phyloP scores from a whole-genome alignment of 352 stramenopile species.

The Pseudoperonospora humuli region DNA sequence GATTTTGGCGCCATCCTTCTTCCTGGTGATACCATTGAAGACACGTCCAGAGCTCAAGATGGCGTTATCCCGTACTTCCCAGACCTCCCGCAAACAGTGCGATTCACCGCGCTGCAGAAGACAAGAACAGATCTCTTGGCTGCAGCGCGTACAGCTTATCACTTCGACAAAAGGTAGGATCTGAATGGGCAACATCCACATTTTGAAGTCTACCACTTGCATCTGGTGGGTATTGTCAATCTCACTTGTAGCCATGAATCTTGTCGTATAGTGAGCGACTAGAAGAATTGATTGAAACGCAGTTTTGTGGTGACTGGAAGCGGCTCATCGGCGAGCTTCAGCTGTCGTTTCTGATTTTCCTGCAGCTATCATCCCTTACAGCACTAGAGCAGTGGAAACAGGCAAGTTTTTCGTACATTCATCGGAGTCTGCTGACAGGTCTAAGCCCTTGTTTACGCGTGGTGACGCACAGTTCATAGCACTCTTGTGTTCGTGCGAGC shows the following conservation, averaged over 20 bases:
- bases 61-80: constrained; percentile 60
- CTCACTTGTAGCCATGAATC: not conserved
- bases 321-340: constrained; percentile 90
- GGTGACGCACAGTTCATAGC: constrained; percentile 35
- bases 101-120: constrained; percentile 54
- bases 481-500: constrained; percentile 57
- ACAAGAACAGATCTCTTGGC: constrained; percentile 29
- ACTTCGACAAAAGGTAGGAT: constrained; percentile 68
- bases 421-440: not conserved
- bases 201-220: not conserved
- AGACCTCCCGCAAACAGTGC: constrained; percentile 62
- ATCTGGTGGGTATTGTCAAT: not conserved
- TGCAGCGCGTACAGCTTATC: constrained; percentile 56
- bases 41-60: constrained; percentile 16
- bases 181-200: not conserved
- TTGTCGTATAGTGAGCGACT: constrained; percentile 30
- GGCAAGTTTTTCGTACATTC: constrained; percentile 18
- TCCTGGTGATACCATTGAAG: constrained; percentile 51
- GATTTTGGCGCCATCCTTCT: constrained; percentile 57
- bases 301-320: constrained; percentile 48
- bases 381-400: constrained; percentile 93
- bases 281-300: constrained; percentile 32
- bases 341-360: constrained; percentile 89
- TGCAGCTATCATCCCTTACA: constrained; percentile 89
- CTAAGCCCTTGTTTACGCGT: not conserved